phyloP scores from a whole-genome alignment of 495 filamentous ascomycete genomes.

The Rostrohypoxylon terebratum region DNA sequence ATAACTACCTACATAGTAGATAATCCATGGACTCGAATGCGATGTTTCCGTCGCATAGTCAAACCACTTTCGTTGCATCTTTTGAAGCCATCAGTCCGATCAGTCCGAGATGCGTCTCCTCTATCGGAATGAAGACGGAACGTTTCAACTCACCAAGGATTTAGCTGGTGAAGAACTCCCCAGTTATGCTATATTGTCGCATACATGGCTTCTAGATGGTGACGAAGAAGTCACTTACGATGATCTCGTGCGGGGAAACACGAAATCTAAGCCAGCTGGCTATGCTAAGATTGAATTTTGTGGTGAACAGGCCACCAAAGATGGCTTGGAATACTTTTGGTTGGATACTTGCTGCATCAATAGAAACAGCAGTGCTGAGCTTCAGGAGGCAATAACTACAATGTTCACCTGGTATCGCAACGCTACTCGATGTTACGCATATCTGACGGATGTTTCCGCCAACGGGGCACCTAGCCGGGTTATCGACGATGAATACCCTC shows the following conservation, averaged over 20 bases:
- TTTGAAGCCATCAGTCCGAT: neutral
- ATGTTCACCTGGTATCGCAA: neutral
- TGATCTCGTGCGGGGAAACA: neutral
- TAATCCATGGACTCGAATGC: neutral
- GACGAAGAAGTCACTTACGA: neutral
- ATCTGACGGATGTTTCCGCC: neutral
- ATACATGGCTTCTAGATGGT: neutral
- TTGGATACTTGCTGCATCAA: neutral
- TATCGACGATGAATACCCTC: neutral
- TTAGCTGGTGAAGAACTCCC: neutral
- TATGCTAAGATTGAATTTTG: neutral
- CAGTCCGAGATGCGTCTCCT: neutral
- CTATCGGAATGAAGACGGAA: neutral
- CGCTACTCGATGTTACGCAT: neutral
- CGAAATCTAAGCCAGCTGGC: neutral
- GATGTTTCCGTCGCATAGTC: neutral
- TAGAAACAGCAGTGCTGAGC: neutral
- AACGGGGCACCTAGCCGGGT: neutral
- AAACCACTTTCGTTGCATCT: neutral
- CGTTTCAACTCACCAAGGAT: neutral
- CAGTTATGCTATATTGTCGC: neutral
- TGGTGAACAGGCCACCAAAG: neutral
- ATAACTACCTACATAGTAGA: neutral
- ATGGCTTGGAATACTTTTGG: neutral
- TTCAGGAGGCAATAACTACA: neutral